Evolutionary conservation across 768 basidiomycete genomes (phyloP), one percentile per base, ranked within the genome.

Genomic region (Kondoa malvinella): DNA sequence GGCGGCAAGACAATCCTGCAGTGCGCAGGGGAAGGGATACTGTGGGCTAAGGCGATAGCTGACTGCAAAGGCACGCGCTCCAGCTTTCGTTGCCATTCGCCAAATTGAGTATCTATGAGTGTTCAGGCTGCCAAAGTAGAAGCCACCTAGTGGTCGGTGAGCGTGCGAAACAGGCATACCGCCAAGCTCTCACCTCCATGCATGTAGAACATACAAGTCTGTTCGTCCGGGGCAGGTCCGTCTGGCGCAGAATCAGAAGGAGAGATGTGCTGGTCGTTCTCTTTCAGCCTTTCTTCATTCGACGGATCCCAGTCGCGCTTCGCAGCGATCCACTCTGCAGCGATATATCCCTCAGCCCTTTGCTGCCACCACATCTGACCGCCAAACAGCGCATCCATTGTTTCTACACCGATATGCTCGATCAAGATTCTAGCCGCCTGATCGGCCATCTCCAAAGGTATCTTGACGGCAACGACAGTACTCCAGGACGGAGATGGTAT

Each of bases 41-140:
- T 96, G 94, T 0, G 94, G 94, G 15, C 92, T 87, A 21, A 92
- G 83, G 57, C 87, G 84, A 66, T 77, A 77, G 66, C 79, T 77
- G 66, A 80, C 77, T 1, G 80, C 76, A 65, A 74, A 73, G 15
- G 71, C 70, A 12, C 94, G 83, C 0, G 92, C 92, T 69, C 86
- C 89, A 76, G 90, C 91, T 78, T 96, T 97, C 40, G 91, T 83
- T 4, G 92, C 92, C 73, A 85, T 84, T 27, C 91, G 83, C 75
- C 89, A 87, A 58, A 89, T 85, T 71, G 83, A 83, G 69, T 79
- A 79, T 31, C 77, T 70, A 68, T 78, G 77, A 31, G 77, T 77
- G 64, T 78, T 77, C 69, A 77, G 74, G 2, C 75, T 76, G 32
- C 75, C 74, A 72, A 73, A 75, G 56, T 74, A 74, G 59, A 73